A percentile compares a stretch with the other conserved stretches of the same genome.
Evolutionary conservation across 2,329 filamentous ascomycete species (phyloP).

Genomic region (Colletotrichum paranaense): DNA sequence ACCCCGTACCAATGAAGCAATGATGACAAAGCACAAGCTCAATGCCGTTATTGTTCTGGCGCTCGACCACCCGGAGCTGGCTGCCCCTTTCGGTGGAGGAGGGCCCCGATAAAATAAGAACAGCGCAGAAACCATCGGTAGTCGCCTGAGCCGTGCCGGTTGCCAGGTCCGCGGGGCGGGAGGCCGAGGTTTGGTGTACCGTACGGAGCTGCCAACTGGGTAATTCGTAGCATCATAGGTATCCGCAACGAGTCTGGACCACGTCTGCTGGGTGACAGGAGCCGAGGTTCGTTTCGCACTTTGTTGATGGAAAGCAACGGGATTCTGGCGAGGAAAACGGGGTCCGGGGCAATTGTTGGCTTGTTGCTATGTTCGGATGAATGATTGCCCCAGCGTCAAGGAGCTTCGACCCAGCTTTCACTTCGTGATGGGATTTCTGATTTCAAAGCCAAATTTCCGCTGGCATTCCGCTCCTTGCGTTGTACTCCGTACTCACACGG

Average conservation of each 20-base stretch:
- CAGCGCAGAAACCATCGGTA: neutral
- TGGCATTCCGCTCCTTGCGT: conserved; percentile 12
- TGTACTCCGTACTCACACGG: neutral
- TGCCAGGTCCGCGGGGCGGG: conserved; percentile 9
- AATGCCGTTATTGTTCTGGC: neutral
- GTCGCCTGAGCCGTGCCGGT: conserved; percentile 13
- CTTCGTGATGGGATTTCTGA: conserved; percentile 17
- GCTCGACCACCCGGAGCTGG: neutral
- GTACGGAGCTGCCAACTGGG: neutral
- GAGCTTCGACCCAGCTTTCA: neutral
- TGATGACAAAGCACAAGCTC: conserved; percentile 27
- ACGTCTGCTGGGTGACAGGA: conserved; percentile 7
- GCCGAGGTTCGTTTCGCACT: conserved; percentile 19
- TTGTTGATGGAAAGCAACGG: neutral
- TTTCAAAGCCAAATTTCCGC: conserved; percentile 34
- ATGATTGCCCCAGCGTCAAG: conserved; percentile 21
- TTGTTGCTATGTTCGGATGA: conserved; percentile 10
- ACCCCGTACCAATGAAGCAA: conserved; percentile 5
- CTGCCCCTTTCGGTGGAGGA: conserved; percentile 10
- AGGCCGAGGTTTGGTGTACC: conserved; percentile 15
- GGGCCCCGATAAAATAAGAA: neutral
- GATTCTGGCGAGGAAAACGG: neutral
- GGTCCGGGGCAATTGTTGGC: conserved; percentile 26
- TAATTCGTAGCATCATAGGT: neutral
- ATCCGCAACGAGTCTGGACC: conserved; percentile 1